Percentiles rank a stretch among this genome's conserved stretches.
Evolutionary conservation across 805 yeast genomes (phyloP).

Genomic region (Isabelozyma heimii): DNA sequence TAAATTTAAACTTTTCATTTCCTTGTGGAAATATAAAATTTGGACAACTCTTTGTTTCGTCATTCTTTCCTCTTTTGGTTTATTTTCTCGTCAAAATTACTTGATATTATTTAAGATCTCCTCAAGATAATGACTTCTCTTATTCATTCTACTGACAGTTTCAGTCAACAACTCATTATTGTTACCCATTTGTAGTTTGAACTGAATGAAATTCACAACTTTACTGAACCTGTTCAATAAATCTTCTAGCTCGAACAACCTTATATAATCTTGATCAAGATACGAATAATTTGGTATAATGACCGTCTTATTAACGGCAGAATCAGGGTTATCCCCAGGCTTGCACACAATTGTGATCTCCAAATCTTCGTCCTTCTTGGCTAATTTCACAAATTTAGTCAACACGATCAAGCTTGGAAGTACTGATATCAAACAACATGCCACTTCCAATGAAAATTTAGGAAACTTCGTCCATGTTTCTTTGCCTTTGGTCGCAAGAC

Average conservation of each 20-base stretch:
- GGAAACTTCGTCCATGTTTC: slow-evolving; percentile 18
- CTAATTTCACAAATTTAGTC: slow-evolving; percentile 8
- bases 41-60: too few relatives aligned
- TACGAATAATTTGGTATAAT: neutral
- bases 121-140: slow-evolving; percentile 15
- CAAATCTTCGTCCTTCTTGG: slow-evolving; percentile 1
- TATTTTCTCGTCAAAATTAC: neutral
- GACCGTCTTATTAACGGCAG: neutral
- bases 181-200: slow-evolving; percentile 8
- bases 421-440: slow-evolving; percentile 13
- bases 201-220: slow-evolving; percentile 10
- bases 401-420: slow-evolving; percentile 16
- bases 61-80: neutral
- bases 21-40: too few relatives aligned
- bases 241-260: slow-evolving; percentile 4
- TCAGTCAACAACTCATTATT: slow-evolving; percentile 6
- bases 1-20: neutral
- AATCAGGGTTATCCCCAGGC: too few relatives aligned
- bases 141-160: slow-evolving; percentile 14
- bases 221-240: slow-evolving; percentile 8
- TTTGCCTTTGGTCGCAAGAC: slow-evolving; percentile 4
- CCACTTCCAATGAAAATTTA: slow-evolving; percentile 11
- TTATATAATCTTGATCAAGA: slow-evolving; percentile 1
- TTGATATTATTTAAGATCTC: slow-evolving; percentile 10
- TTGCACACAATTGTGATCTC: neutral